A percentile compares a stretch with the other conserved stretches of the same genome.
These are phyloP conservation scores for Colletotrichum sp. DNA, from an alignment of 2,329 filamentous ascomycete genomes.

Conservation along the genomic window DNA sequence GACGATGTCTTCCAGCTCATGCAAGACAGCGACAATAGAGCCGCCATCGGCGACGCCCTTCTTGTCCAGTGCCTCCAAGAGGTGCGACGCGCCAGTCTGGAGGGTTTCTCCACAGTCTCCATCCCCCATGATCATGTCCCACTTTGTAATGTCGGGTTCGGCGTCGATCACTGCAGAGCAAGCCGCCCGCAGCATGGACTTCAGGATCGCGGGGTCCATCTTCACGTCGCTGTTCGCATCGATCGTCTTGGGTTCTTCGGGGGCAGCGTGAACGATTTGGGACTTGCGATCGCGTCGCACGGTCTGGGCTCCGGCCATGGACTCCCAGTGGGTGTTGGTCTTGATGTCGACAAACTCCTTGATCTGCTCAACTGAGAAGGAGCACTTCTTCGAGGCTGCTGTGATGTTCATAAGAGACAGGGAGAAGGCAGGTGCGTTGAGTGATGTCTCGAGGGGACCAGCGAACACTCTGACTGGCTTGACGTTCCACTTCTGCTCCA, in stretches of 20 bases:
- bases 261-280: conserved; percentile 46
- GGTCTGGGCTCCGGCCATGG: conserved; percentile 51
- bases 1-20: conserved; percentile 58
- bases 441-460: conserved; percentile 73
- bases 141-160: conserved; percentile 67
- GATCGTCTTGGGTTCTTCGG: conserved; percentile 38
- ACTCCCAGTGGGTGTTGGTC: conserved; percentile 63
- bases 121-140: conserved; percentile 69
- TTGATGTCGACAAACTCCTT: conserved; percentile 68
- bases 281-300: conserved; percentile 39
- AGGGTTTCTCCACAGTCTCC: conserved; percentile 71
- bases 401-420: conserved; percentile 69
- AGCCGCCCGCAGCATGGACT: conserved; percentile 59
- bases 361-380: conserved; percentile 58
- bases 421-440: conserved; percentile 75
- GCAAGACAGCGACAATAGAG: conserved; percentile 52
- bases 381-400: conserved; percentile 46
- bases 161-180: conserved; percentile 60
- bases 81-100: conserved; percentile 53
- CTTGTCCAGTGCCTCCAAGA: conserved; percentile 51
- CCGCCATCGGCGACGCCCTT: conserved; percentile 43
- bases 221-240: conserved; percentile 46
- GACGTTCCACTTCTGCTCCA: conserved; percentile 51
- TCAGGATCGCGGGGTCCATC: conserved; percentile 58
- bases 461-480: conserved; percentile 60